Percentiles rank a stretch among this genome's conserved stretches.
Evolutionary conservation across 768 basidiomycete genomes (phyloP).

Genomic region (Phanerodontia chrysosporium): DNA sequence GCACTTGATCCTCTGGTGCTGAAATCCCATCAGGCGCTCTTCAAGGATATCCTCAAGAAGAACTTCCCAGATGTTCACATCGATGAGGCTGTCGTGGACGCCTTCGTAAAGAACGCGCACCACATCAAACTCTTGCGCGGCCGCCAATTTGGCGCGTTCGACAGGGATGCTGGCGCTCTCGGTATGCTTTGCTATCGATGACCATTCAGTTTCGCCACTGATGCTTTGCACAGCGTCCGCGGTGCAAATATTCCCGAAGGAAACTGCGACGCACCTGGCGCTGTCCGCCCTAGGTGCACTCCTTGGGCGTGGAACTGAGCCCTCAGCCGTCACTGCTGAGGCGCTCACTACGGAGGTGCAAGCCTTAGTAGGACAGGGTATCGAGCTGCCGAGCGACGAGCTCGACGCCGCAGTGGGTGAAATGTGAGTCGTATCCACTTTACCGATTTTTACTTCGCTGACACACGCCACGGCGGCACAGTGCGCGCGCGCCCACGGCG

Average conservation of each 20-base stretch:
- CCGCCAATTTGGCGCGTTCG: constrained; percentile 53
- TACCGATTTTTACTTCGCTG: neutral
- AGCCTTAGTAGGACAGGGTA: constrained; percentile 43
- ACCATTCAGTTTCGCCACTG: neutral
- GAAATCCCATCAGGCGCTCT: constrained; percentile 11
- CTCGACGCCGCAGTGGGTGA: constrained; percentile 67
- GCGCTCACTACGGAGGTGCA: constrained; percentile 49
- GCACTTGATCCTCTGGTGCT: neutral
- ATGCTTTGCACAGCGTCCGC: constrained; percentile 9
- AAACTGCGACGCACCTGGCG: constrained; percentile 66
- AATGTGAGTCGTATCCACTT: constrained; percentile 49
- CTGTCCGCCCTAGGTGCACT: constrained; percentile 53
- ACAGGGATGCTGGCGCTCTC: constrained; percentile 44
- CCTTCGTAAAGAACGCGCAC: constrained; percentile 80
- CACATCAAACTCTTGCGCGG: constrained; percentile 65
- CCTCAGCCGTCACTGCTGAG: constrained; percentile 42
- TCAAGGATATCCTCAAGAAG: constrained; percentile 40
- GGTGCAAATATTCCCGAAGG: constrained; percentile 38
- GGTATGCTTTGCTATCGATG: constrained; percentile 35
- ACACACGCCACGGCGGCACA: constrained; percentile 29
- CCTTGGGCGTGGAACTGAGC: constrained; percentile 13
- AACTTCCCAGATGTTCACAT: constrained; percentile 40
- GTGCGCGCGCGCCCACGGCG: constrained; percentile 73
- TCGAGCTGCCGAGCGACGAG: constrained; percentile 43
- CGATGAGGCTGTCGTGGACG: constrained; percentile 53